Evolutionary conservation across 2,329 filamentous ascomycete species (phyloP).

Genomic region (Orbilia oligospora): DNA sequence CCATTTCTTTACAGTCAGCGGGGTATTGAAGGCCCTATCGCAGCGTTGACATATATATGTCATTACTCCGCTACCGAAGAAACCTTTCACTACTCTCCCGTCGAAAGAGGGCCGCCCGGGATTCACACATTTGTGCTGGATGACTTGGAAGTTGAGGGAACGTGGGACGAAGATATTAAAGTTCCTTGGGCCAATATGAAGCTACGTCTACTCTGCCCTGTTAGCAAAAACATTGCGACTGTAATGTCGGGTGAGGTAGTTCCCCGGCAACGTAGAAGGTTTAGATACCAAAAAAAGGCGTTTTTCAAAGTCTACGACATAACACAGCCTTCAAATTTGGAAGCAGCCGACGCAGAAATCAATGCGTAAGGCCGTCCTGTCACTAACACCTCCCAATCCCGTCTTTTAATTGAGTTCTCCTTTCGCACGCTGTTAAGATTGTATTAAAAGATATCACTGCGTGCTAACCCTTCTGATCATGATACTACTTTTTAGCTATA

Average conservation of each 20-base stretch:
- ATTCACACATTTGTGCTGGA: background rate
- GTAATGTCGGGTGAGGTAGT: background rate
- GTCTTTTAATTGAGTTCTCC: too few relatives aligned
- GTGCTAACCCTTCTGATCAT: too few relatives aligned
- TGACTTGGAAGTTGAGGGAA: background rate
- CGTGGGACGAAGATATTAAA: background rate
- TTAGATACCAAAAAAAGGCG: background rate
- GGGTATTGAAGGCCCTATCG: background rate
- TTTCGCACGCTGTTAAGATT: too few relatives aligned
- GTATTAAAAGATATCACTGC: too few relatives aligned
- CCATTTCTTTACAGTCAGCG: background rate
- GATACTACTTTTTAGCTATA: too few relatives aligned
- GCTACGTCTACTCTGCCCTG: background rate
- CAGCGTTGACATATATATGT: conserved; percentile 12
- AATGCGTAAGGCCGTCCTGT: conserved; percentile 6
- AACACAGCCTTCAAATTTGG: background rate
- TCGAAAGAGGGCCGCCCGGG: background rate
- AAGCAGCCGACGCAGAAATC: conserved; percentile 22
- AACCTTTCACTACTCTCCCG: background rate
- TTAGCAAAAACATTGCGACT: background rate
- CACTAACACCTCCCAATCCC: too few relatives aligned
- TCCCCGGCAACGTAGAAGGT: background rate
- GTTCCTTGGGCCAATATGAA: background rate
- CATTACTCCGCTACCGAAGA: background rate
- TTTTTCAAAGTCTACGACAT: conserved; percentile 42